Evolutionary conservation across 495 filamentous ascomycete species (phyloP), one percentile per base, ranked within the genome.

Genomic region (Penicillium goetzii): DNA sequence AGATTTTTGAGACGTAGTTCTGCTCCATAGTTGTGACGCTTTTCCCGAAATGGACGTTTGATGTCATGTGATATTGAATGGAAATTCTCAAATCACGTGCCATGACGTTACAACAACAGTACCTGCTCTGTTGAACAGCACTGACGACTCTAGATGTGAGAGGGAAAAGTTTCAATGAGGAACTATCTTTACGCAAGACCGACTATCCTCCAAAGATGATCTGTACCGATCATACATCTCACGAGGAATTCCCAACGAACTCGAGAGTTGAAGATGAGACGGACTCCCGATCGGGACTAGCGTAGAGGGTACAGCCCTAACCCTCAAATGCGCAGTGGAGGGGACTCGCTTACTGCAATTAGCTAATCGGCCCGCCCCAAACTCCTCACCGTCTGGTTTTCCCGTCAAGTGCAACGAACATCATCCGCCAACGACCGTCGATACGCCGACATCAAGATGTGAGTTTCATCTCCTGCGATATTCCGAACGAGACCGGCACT

Each of bases 361-460:
- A 82, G 75, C 77, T 81, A 82, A 81, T 76, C 78, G 63, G 68
- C 74, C 72, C 67, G 72, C 70, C 77, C 78, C 74, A 78, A 79
- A 79, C 76, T 79, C 73, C 77, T 80, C 78, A 74, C 72, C 61
- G 71, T 64, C 69, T 70, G 71, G 75, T 76, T 72, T 81, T 77
- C 74, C 71, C 68, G 73, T 75, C 69, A 73, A 80, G 78, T 77
- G 76, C 76, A 73, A 80, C 80, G 80, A 82, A 81, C 78, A 77
- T 78, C 75, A 79, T 77, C 78, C 76, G 76, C 78, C 77, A 81
- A 79, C 77, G 79, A 81, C 80, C 78, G 79, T 81, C 79, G 76
- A 80, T 76, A 81, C 78, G 77, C 80, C 78, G 80, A 80, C 79
- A 76, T 81, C 80, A 81, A 82, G 80, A 82, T 82, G 80, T 82